Percentiles rank a stretch among this genome's conserved stretches.
phyloP scores from a whole-genome alignment of 148 eudicot species.

The Amaranthus cruentus region DNA sequence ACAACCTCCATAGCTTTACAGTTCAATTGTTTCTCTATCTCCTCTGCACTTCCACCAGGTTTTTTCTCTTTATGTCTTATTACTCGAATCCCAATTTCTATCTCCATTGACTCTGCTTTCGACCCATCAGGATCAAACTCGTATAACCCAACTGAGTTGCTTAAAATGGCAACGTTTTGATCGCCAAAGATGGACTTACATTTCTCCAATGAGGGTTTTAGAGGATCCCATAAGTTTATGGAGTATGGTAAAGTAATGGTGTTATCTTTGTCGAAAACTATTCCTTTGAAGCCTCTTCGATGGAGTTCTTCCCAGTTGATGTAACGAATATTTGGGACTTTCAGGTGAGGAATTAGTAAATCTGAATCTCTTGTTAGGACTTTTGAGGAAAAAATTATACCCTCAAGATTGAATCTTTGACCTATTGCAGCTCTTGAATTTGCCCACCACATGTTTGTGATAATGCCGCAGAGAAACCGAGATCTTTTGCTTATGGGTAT shows the following conservation, averaged over 20 bases:
- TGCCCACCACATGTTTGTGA: slow-evolving; percentile 67
- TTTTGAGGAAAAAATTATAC: slow-evolving; percentile 39
- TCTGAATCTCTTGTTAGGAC: slow-evolving; percentile 42
- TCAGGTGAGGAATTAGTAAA: slow-evolving; percentile 58
- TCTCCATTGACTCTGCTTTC: slow-evolving; percentile 63
- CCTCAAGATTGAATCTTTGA: slow-evolving; percentile 69
- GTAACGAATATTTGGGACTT: slow-evolving; percentile 56
- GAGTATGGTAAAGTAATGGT: slow-evolving; percentile 76
- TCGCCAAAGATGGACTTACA: slow-evolving; percentile 76
- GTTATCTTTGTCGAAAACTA: slow-evolving; percentile 87
- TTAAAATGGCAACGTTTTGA: slow-evolving; percentile 65
- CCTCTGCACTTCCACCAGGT: slow-evolving; percentile 81
- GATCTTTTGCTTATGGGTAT: neutral
- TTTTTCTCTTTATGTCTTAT: slow-evolving; percentile 76
- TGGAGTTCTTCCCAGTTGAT: slow-evolving; percentile 73
- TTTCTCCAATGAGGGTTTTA: slow-evolving; percentile 36
- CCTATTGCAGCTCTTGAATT: slow-evolving; percentile 62
- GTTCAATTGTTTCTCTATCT: slow-evolving; percentile 63
- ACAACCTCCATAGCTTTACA: slow-evolving; percentile 51
- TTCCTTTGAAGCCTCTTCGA: slow-evolving; percentile 67
- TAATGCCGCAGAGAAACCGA: slow-evolving; percentile 24
- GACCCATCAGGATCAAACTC: slow-evolving; percentile 76
- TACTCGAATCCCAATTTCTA: slow-evolving; percentile 59
- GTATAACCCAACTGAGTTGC: slow-evolving; percentile 77
- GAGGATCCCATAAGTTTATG: slow-evolving; percentile 49